A percentile compares a stretch with the other conserved stretches of the same genome.
phyloP scores from a whole-genome alignment of 768 basidiomycete species.

The Tubosaeta sp. region DNA sequence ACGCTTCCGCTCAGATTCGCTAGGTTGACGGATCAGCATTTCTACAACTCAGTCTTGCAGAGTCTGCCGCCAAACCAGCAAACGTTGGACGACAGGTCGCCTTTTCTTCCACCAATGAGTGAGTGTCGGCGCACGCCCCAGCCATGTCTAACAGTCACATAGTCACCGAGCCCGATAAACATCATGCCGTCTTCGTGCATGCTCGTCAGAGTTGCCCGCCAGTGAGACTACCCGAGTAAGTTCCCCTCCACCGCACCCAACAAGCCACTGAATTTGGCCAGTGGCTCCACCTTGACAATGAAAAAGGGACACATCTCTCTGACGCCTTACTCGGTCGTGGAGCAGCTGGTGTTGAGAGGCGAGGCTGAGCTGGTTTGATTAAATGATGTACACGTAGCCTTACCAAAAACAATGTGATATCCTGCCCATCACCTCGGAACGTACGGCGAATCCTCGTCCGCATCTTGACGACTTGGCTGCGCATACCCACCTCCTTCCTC shows the following conservation, averaged over 20 bases:
- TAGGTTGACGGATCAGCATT: constrained; percentile 71
- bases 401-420: constrained; percentile 11
- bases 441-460: constrained; percentile 40
- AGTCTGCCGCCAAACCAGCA: constrained; percentile 74
- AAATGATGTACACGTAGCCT: constrained; percentile 5
- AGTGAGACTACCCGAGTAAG: constrained; percentile 66
- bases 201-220: constrained; percentile 69
- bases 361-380: constrained; percentile 71
- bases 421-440: constrained; percentile 31
- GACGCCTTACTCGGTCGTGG: constrained; percentile 70
- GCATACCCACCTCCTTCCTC: constrained; percentile 39
- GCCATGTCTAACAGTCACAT: constrained; percentile 9
- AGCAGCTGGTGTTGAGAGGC: constrained; percentile 66
- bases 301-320: constrained; percentile 79
- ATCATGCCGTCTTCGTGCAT: constrained; percentile 75
- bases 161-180: constrained; percentile 79
- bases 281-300: constrained; percentile 72
- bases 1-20: constrained; percentile 53
- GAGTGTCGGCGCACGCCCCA: constrained; percentile 22
- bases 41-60: constrained; percentile 75
- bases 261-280: constrained; percentile 21
- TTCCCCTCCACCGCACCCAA: not conserved
- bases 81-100: constrained; percentile 68
- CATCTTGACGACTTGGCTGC: constrained; percentile 36
- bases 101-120: constrained; percentile 76